Percentiles rank a stretch among this genome's conserved stretches.
phyloP scores from a whole-genome alignment of 1,284 basidiomycete genomes.

The Thelephora terrestris region DNA sequence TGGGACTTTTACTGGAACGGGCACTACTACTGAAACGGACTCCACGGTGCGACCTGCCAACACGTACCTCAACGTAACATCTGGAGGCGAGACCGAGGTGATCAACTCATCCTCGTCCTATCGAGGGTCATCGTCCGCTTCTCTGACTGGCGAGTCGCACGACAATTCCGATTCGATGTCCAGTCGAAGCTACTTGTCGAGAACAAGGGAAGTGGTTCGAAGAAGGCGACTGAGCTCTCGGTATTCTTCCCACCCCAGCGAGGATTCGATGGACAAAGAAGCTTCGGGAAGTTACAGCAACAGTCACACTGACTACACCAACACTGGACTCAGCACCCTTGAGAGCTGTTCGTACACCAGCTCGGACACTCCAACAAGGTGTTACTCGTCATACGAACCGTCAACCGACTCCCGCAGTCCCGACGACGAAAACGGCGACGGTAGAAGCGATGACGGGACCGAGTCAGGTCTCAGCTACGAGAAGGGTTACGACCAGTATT shows the following conservation, averaged over 20 bases:
- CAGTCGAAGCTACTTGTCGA: conserved; percentile 33
- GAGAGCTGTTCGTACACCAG: conserved; percentile 21
- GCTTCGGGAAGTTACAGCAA: conserved; percentile 27
- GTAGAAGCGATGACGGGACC: no score
- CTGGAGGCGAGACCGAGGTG: conserved; percentile 35
- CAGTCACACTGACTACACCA: neutral
- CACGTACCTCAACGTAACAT: conserved; percentile 27
- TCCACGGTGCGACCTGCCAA: conserved; percentile 19
- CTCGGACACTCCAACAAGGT: conserved; percentile 2
- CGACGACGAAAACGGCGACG: neutral
- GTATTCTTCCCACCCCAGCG: conserved; percentile 28
- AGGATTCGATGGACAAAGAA: conserved; percentile 46
- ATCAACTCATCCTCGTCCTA: conserved; percentile 45
- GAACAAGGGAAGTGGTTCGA: conserved; percentile 49
- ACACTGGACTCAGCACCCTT: conserved; percentile 22
- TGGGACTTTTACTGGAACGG: conserved; percentile 10
- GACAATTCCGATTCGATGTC: conserved; percentile 20
- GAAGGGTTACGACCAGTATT: neutral
- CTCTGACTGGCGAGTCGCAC: conserved; percentile 49
- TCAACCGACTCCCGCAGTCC: neutral
- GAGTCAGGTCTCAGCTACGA: no score
- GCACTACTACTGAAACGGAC: neutral
- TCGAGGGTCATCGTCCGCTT: conserved; percentile 42
- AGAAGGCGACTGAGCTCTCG: conserved; percentile 31
- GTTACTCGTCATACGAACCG: neutral